Evolutionary conservation across 495 filamentous ascomycete species (phyloP).

Genomic region (Neurospora hispaniola): DNA sequence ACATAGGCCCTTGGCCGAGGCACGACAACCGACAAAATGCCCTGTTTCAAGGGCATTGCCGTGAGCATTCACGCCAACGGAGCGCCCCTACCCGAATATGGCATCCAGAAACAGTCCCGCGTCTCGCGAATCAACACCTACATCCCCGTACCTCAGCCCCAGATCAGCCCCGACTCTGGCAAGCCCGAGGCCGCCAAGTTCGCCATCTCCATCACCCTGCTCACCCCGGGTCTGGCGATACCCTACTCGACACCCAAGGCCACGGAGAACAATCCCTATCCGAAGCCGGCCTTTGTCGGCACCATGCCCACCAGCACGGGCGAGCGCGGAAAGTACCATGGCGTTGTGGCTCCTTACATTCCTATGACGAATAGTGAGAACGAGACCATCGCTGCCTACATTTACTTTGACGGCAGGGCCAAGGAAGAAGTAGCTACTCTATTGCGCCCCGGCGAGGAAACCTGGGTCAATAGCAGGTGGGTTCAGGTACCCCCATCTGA

Average conservation of each 20-base stretch:
- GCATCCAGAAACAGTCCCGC: slow-evolving; percentile 86
- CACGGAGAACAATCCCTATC: slow-evolving; percentile 58
- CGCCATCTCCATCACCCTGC: slow-evolving; percentile 89
- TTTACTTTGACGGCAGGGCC: slow-evolving; percentile 91
- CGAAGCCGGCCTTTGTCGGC: slow-evolving; percentile 69
- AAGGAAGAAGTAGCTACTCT: slow-evolving; percentile 98
- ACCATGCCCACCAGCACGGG: slow-evolving; percentile 41
- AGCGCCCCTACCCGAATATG: slow-evolving; percentile 81
- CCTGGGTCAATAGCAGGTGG: slow-evolving; percentile 98
- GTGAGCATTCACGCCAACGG: slow-evolving; percentile 91
- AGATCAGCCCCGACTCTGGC: slow-evolving; percentile 53
- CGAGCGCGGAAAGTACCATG: slow-evolving; percentile 34
- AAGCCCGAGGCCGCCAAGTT: slow-evolving; percentile 90
- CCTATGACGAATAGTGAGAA: slow-evolving; percentile 81
- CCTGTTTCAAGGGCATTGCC: slow-evolving; percentile 95
- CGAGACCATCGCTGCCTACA: slow-evolving; percentile 95
- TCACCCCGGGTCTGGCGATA: slow-evolving; percentile 77
- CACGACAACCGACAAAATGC: slow-evolving; percentile 45
- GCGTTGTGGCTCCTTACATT: slow-evolving; percentile 72
- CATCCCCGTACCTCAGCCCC: slow-evolving; percentile 86
- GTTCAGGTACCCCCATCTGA: slow-evolving; percentile 86
- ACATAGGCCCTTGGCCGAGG: background rate
- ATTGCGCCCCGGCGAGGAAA: slow-evolving; percentile 87
- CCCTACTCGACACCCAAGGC: slow-evolving; percentile 81
- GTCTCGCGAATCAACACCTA: slow-evolving; percentile 89